These are phyloP conservation scores for Nothophaeocryptopus gaeumannii DNA, from an alignment of 2,329 filamentous ascomycete species.

Conservation along the genomic window DNA sequence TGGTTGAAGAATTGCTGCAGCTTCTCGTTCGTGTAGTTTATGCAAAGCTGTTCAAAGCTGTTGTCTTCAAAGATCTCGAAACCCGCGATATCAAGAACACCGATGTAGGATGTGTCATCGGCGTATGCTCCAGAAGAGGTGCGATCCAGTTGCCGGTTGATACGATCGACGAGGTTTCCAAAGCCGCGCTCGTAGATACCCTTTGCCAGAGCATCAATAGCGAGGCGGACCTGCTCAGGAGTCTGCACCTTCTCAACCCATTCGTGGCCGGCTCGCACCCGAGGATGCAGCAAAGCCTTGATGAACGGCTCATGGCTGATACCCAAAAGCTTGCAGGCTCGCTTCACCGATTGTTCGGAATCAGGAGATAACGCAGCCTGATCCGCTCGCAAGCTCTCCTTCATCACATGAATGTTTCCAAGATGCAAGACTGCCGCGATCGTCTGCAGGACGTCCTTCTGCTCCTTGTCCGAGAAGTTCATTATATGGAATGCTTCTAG, in stretches of 20 bases:
- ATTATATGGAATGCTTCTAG: conserved; percentile 93
- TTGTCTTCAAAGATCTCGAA: conserved; percentile 99
- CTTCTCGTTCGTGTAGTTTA: conserved; percentile 99
- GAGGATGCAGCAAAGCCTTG: conserved; percentile 83
- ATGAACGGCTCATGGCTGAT: conserved; percentile 82
- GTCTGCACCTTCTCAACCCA: conserved; percentile 99
- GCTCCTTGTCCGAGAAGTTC: conserved; percentile 85
- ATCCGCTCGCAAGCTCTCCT: conserved; percentile 86
- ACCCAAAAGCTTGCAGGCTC: conserved; percentile 78
- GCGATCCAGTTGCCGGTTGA: conserved; percentile 89
- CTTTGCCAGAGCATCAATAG: conserved; percentile 88
- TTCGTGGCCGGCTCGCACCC: conserved; percentile 90
- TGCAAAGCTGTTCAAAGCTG: conserved; percentile 98
- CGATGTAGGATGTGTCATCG: conserved; percentile 93
- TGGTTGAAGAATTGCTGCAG: conserved; percentile 99
- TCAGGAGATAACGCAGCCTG: conserved; percentile 80
- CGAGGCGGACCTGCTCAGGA: conserved; percentile 87
- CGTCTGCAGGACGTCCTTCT: conserved; percentile 76
- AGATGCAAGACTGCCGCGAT: conserved; percentile 90
- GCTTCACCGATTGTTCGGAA: conserved; percentile 69
- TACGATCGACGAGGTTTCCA: conserved; percentile 83
- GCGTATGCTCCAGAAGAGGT: conserved; percentile 64
- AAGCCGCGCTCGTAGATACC: conserved; percentile 97
- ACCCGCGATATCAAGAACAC: conserved; percentile 96
- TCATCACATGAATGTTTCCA: conserved; percentile 84